Conservation (phyloP, 306 rosid genomes). For the Dalbergia cochinchinensis region DNA sequence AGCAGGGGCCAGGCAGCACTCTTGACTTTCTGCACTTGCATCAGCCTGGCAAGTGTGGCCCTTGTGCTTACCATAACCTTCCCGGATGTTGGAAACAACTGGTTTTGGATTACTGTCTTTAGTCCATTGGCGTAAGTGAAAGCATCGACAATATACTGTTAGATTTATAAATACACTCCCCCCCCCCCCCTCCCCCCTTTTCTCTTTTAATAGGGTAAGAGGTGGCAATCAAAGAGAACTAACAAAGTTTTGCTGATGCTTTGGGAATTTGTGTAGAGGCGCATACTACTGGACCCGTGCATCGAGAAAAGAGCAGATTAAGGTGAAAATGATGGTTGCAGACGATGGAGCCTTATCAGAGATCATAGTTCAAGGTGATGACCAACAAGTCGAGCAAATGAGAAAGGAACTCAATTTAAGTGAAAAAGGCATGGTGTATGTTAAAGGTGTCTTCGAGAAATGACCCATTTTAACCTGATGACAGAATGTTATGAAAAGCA, state of each 20-base stretch:
- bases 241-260: conserved; percentile 8
- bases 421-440: conserved; percentile 88
- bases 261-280: conserved; percentile 60
- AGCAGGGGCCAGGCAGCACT: conserved; percentile 88
- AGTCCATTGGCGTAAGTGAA: conserved; percentile 91
- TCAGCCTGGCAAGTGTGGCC: conserved; percentile 87
- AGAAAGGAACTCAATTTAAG: conserved; percentile 77
- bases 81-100: conserved; percentile 87
- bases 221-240: too few species aligned
- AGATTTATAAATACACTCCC: too few species aligned
- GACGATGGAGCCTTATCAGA: conserved; percentile 68
- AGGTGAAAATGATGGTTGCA: conserved; percentile 72
- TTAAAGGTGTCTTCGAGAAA: conserved; percentile 73
- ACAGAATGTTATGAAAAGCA: too few species aligned
- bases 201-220: too few species aligned
- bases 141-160: neutral
- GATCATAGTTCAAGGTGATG: conserved; percentile 83
- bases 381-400: conserved; percentile 88
- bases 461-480: neutral
- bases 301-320: conserved; percentile 82
- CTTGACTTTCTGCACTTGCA: conserved; percentile 90
- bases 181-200: too few species aligned
- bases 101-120: conserved; percentile 82
- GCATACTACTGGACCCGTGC: conserved; percentile 83
- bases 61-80: conserved; percentile 90